These are phyloP conservation scores for Eucalyptus brandiana DNA, from an alignment of 345 rosid species.

Conservation along the genomic window DNA sequence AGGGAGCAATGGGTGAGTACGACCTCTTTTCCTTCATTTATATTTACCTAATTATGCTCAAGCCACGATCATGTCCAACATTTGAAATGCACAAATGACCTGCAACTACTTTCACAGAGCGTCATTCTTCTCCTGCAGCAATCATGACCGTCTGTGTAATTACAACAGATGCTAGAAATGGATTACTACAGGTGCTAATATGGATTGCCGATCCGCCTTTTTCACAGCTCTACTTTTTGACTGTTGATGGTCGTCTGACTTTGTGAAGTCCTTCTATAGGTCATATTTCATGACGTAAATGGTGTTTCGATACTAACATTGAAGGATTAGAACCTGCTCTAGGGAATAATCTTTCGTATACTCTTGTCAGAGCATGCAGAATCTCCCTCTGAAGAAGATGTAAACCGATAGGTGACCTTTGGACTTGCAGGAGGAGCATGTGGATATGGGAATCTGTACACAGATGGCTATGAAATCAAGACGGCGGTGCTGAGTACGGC, in stretches of 20 bases:
- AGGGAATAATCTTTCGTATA: neutral
- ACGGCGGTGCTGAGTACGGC: slow-evolving; percentile 69
- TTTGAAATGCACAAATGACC: neutral
- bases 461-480: slow-evolving; percentile 53
- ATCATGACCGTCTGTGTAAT: neutral
- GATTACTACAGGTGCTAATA: no score
- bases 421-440: slow-evolving; percentile 60
- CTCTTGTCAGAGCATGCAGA: neutral
- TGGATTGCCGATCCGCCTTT: neutral
- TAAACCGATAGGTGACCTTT: neutral
- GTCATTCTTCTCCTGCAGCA: neutral
- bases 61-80: neutral
- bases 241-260: neutral
- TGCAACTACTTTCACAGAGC: neutral
- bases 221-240: neutral
- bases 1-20: slow-evolving; percentile 34
- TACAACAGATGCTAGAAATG: neutral
- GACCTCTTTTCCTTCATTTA: neutral
- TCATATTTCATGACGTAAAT: neutral
- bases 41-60: neutral
- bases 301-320: neutral
- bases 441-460: slow-evolving; percentile 62
- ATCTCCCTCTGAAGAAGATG: neutral
- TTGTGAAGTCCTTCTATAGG: neutral
- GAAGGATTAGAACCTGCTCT: neutral